phyloP scores from a whole-genome alignment of 2,329 filamentous ascomycete species.

The Pseudocercospora pini-densiflorae region DNA sequence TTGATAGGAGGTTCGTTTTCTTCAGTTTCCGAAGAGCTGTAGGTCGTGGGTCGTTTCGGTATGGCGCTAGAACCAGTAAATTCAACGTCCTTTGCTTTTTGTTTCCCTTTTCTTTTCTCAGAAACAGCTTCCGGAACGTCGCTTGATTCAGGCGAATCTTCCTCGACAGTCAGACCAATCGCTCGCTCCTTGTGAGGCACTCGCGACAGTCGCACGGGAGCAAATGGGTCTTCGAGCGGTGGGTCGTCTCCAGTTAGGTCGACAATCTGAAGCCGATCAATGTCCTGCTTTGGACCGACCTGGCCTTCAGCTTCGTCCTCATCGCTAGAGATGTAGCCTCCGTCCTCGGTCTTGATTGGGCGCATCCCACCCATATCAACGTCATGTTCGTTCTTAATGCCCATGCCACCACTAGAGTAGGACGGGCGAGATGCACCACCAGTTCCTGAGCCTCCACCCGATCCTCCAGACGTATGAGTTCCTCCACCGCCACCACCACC shows the following conservation, averaged over 20 bases:
- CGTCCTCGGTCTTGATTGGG: constrained; percentile 39
- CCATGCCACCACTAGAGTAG: constrained; percentile 32
- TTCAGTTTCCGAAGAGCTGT: constrained; percentile 45
- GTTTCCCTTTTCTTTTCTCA: constrained; percentile 45
- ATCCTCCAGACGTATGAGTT: constrained; percentile 8
- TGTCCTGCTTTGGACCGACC: constrained; percentile 54
- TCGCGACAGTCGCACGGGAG: constrained; percentile 61
- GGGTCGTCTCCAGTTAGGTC: constrained; percentile 55
- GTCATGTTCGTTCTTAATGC: constrained; percentile 41
- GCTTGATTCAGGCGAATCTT: constrained; percentile 32
- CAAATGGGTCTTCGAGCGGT: constrained; percentile 42
- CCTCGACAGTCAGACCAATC: constrained; percentile 50
- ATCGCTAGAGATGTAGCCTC: constrained; percentile 53
- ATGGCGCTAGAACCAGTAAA: constrained; percentile 48
- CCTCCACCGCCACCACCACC: constrained; percentile 18
- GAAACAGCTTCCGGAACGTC: constrained; percentile 23
- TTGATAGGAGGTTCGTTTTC: constrained; percentile 52
- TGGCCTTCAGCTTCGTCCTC: constrained; percentile 57
- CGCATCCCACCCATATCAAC: constrained; percentile 28
- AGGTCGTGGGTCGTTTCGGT: constrained; percentile 44
- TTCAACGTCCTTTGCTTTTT: constrained; percentile 47
- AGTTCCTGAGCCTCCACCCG: constrained; percentile 10
- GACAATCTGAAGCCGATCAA: constrained; percentile 62
- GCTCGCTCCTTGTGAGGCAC: constrained; percentile 60
- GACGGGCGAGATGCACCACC: constrained; percentile 28